phyloP scores from a whole-genome alignment of 768 basidiomycete genomes.

The Suillus paluster region DNA sequence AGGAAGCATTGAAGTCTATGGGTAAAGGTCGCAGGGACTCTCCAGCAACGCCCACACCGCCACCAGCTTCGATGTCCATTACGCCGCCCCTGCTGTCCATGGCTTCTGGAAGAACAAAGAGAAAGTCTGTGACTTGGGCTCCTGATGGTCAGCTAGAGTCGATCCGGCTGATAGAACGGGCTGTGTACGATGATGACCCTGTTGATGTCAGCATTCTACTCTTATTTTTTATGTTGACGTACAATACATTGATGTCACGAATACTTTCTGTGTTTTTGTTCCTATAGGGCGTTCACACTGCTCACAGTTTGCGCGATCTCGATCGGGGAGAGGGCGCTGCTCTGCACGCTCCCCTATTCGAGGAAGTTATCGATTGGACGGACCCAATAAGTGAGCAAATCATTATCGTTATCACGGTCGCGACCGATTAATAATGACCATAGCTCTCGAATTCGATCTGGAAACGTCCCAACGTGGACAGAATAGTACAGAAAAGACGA shows the following conservation, averaged over 20 bases:
- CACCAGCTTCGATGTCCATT: conserved; percentile 37
- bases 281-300: conserved; percentile 71
- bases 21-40: conserved; percentile 63
- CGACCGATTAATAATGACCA: conserved; percentile 19
- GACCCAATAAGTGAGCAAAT: conserved; percentile 75
- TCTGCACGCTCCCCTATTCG: conserved; percentile 80
- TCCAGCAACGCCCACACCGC: conserved; percentile 63
- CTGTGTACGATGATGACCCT: conserved; percentile 88
- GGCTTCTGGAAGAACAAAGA: conserved; percentile 58
- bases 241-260: conserved; percentile 57
- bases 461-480: conserved; percentile 61
- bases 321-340: conserved; percentile 89
- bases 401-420: conserved; percentile 24
- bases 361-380: conserved; percentile 85
- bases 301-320: conserved; percentile 80
- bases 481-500: conserved; percentile 67
- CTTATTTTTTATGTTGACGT: conserved; percentile 40
- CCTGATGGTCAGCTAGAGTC: conserved; percentile 74
- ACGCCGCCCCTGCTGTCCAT: conserved; percentile 41
- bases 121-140: conserved; percentile 82
- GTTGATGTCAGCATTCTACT: conserved; percentile 74
- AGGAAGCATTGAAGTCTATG: conserved; percentile 82
- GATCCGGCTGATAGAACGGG: conserved; percentile 81
- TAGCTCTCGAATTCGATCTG: conserved; percentile 65
- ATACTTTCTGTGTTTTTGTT: conserved; percentile 35